These are phyloP conservation scores for Daedaleopsis nitida DNA, from an alignment of 768 basidiomycete species.

Conservation along the genomic window DNA sequence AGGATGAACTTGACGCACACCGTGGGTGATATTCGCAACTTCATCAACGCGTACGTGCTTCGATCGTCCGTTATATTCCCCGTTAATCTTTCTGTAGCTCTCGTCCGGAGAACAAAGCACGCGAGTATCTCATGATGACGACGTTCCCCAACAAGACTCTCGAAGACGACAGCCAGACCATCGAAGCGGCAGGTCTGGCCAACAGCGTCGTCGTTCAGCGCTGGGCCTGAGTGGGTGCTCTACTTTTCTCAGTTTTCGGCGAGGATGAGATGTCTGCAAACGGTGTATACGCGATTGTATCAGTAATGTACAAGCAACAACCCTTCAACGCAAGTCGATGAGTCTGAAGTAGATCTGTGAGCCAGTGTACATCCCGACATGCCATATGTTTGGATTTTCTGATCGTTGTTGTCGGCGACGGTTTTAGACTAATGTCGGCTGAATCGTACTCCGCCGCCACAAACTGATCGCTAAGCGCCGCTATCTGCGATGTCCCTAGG, in stretches of 20 bases:
- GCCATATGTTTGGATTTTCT: too few species aligned
- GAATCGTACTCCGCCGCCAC: too few species aligned
- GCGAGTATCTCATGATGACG: slow-evolving; percentile 78
- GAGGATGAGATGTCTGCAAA: neutral
- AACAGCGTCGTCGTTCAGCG: slow-evolving; percentile 88
- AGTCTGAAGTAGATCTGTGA: too few species aligned
- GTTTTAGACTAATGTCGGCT: too few species aligned
- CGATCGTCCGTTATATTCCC: too few species aligned
- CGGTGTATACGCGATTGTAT: neutral
- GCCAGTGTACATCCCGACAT: too few species aligned
- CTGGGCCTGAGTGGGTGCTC: slow-evolving; percentile 47
- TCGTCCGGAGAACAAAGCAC: slow-evolving; percentile 61
- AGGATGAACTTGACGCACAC: slow-evolving; percentile 93
- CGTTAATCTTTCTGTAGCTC: slow-evolving; percentile 45
- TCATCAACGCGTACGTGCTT: slow-evolving; percentile 83
- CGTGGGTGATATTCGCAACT: slow-evolving; percentile 79
- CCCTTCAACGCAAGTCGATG: too few species aligned
- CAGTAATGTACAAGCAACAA: too few species aligned
- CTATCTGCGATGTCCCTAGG: too few species aligned
- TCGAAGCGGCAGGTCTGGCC: slow-evolving; percentile 69
- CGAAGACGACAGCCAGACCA: slow-evolving; percentile 63
- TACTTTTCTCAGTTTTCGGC: neutral
- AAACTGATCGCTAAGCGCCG: too few species aligned
- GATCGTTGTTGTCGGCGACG: too few species aligned
- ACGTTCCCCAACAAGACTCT: slow-evolving; percentile 85